A percentile compares a stretch with the other conserved stretches of the same genome.
These are phyloP conservation scores for Hypocrella siamensis DNA, from an alignment of 2,329 filamentous ascomycete genomes.

Conservation along the genomic window DNA sequence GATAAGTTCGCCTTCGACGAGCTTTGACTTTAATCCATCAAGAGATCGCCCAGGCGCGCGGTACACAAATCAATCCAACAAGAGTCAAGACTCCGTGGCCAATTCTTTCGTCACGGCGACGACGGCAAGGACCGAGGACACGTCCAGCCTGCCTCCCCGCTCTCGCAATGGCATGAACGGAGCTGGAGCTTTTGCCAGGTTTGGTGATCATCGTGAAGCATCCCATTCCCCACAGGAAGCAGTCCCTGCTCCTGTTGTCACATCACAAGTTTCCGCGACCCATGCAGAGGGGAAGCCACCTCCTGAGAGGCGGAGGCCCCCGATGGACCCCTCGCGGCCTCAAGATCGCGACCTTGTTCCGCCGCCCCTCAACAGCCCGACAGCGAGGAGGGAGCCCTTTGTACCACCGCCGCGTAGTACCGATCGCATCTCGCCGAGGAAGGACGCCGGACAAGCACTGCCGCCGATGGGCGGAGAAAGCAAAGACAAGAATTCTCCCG, in stretches of 20 bases:
- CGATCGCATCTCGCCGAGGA: conserved; percentile 29
- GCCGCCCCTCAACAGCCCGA: conserved; percentile 39
- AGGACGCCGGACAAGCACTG: conserved; percentile 17
- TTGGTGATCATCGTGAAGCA: conserved; percentile 12
- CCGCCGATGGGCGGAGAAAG: neutral
- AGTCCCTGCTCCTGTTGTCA: neutral
- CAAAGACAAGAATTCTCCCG: too few relatives aligned
- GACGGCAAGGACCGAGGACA: conserved; percentile 32
- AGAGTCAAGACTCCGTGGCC: conserved; percentile 41
- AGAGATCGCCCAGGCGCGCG: conserved; percentile 25
- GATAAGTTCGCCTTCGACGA: conserved; percentile 31
- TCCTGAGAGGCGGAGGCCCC: conserved; percentile 49
- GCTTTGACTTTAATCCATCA: conserved; percentile 30
- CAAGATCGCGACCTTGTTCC: conserved; percentile 40
- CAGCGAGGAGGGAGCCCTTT: conserved; percentile 25
- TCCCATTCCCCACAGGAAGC: conserved; percentile 6
- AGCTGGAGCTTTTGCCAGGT: conserved; percentile 21
- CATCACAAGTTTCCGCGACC: neutral
- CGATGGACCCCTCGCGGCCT: conserved; percentile 45
- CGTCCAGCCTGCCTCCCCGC: conserved; percentile 31
- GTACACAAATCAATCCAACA: conserved; percentile 33
- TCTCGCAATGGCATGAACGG: conserved; percentile 34
- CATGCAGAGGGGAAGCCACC: conserved; percentile 25
- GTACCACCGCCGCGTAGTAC: conserved; percentile 35
- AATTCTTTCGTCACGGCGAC: conserved; percentile 20